A percentile compares a stretch with the other conserved stretches of the same genome.
phyloP scores from a whole-genome alignment of 305 asterid genomes.

The Solanum chacoense region DNA sequence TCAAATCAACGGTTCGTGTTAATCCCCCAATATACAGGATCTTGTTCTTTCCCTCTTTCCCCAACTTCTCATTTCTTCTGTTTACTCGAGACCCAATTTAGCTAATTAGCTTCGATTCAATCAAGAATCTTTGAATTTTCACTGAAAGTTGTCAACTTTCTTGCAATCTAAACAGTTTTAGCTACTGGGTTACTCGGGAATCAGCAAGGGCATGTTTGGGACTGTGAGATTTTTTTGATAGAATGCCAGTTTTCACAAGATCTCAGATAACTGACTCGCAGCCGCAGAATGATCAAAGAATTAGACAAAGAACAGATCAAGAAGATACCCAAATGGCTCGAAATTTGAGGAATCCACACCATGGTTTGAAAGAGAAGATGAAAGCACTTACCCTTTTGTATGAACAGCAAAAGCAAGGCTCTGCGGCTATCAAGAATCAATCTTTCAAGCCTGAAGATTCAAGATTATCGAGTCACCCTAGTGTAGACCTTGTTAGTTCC shows the following conservation, averaged over 20 bases:
- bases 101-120: not conserved
- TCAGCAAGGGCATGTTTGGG: slow-evolving; percentile 14
- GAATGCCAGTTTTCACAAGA: slow-evolving; percentile 52
- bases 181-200: slow-evolving; percentile 5
- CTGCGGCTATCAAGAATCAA: slow-evolving; percentile 26
- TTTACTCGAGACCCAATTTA: not conserved
- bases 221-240: not conserved
- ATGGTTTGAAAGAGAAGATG: slow-evolving; percentile 54
- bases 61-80: not conserved
- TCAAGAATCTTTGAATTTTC: slow-evolving; percentile 10
- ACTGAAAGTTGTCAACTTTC: slow-evolving; percentile 2
- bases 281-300: slow-evolving; percentile 8
- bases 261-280: slow-evolving; percentile 22
- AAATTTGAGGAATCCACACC: slow-evolving; percentile 38
- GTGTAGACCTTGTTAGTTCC: slow-evolving; percentile 27
- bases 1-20: slow-evolving; percentile 17
- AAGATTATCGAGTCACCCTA: slow-evolving; percentile 38
- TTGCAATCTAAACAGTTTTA: not conserved
- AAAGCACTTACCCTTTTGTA: slow-evolving; percentile 38
- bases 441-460: slow-evolving; percentile 14
- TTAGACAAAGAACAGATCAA: slow-evolving; percentile 7
- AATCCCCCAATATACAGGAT: slow-evolving; percentile 1
- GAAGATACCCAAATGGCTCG: slow-evolving; percentile 19
- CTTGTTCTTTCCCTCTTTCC: not conserved
- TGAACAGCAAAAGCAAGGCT: slow-evolving; percentile 44